Evolutionary conservation across 768 basidiomycete species (phyloP).

Genomic region (Hygrophorus pudorinus): DNA sequence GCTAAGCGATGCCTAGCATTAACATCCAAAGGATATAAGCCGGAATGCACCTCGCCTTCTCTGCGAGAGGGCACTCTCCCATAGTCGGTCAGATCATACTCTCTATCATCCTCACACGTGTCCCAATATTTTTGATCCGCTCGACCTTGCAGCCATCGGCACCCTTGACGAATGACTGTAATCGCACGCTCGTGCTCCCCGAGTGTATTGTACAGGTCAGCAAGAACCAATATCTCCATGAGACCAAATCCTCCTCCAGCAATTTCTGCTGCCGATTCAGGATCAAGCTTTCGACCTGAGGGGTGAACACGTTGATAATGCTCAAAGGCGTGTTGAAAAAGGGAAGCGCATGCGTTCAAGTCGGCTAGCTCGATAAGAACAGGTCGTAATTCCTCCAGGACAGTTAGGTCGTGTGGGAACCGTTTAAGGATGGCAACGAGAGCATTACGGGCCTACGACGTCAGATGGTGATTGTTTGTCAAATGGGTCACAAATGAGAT

Average conservation of each 20-base stretch:
- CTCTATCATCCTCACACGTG: slow-evolving; percentile 74
- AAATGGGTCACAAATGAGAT: background rate
- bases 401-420: slow-evolving; percentile 69
- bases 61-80: slow-evolving; percentile 20
- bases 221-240: slow-evolving; percentile 72
- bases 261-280: slow-evolving; percentile 17
- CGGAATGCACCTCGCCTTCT: slow-evolving; percentile 41
- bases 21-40: slow-evolving; percentile 55
- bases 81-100: slow-evolving; percentile 54
- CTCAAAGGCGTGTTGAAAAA: slow-evolving; percentile 68
- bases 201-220: slow-evolving; percentile 72
- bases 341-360: slow-evolving; percentile 46
- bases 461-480: background rate
- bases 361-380: slow-evolving; percentile 70
- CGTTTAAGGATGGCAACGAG: slow-evolving; percentile 65
- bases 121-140: slow-evolving; percentile 72
- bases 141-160: slow-evolving; percentile 88
- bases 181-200: slow-evolving; percentile 62
- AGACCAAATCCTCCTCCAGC: slow-evolving; percentile 46
- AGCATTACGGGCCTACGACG: slow-evolving; percentile 43
- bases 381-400: slow-evolving; percentile 69
- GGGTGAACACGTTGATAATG: slow-evolving; percentile 49
- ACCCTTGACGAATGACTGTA: slow-evolving; percentile 61
- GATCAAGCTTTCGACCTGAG: slow-evolving; percentile 24
- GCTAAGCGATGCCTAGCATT: slow-evolving; percentile 80